These are phyloP conservation scores for Neofusicoccum kwambonambiense DNA, from an alignment of 2,329 filamentous ascomycete species.

Conservation along the genomic window DNA sequence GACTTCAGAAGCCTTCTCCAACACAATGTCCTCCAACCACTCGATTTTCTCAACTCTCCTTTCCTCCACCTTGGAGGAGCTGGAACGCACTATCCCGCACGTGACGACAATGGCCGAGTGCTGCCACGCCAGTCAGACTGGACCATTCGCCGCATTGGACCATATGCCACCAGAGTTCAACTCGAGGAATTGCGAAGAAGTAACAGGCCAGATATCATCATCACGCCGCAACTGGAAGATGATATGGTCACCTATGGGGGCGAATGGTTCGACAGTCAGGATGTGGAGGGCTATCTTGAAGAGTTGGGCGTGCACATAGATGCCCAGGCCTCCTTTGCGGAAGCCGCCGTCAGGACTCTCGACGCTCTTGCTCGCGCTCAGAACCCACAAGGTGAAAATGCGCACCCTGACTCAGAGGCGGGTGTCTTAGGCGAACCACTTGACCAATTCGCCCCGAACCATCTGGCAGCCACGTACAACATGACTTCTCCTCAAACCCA, in stretches of 20 bases:
- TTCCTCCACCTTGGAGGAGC: slow-evolving; percentile 67
- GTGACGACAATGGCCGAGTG: slow-evolving; percentile 38
- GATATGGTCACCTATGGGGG: slow-evolving; percentile 65
- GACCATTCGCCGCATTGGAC: slow-evolving; percentile 33
- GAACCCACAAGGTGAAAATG: background rate
- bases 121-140: slow-evolving; percentile 32
- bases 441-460: slow-evolving; percentile 16
- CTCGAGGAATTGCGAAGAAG: background rate
- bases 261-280: slow-evolving; percentile 73
- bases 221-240: slow-evolving; percentile 39
- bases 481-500: background rate
- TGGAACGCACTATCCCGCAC: slow-evolving; percentile 61
- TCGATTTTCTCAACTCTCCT: slow-evolving; percentile 61
- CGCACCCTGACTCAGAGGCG: slow-evolving; percentile 13
- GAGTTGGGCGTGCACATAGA: slow-evolving; percentile 64
- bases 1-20: slow-evolving; percentile 42
- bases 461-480: background rate
- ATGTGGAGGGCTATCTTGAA: slow-evolving; percentile 72
- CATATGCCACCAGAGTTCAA: slow-evolving; percentile 17
- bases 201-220: background rate
- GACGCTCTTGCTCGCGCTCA: slow-evolving; percentile 39
- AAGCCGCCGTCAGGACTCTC: slow-evolving; percentile 39
- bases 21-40: slow-evolving; percentile 43
- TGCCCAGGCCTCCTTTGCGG: slow-evolving; percentile 59
- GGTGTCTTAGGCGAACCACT: slow-evolving; percentile 5